Evolutionary conservation across 148 eudicot species (phyloP), one percentile per base, ranked within the genome.

Genomic region (Oxyria digyna): DNA sequence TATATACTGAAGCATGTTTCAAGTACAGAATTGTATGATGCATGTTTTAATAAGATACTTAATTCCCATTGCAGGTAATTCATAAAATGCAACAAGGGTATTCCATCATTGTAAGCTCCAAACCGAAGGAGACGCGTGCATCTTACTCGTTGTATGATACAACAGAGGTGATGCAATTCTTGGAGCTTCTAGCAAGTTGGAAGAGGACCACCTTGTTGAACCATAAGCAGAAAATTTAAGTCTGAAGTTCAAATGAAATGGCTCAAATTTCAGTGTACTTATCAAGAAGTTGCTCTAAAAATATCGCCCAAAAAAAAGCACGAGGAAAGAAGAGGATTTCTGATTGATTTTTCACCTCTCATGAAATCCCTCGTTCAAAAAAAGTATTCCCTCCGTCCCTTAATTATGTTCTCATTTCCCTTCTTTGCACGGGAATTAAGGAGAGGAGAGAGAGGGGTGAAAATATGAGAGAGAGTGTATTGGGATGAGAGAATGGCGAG

Each of bases 61-160:
- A 17, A 42, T 10, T 9, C 14, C 32, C 8, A 1, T 33, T 48
- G 55, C 69, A 84, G 87, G 83, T 79, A 15, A 71, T 84, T 68
- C 69, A 78, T 52, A 52, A 54, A n/a, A 82, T 75, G 67, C 73
- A 74, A 72, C 83, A 75, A 64, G 85, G 88, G 3, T 80, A 62
- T 69, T 77, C 85, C 24, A 82, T 84, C 29, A 77, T 84, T 15
- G 88, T 84, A 24, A 75, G 83, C 50, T 81, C 85, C 23, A 72
- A 40, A 43, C 85, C 88, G 55, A 79, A 74, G 71, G 83, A 84
- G 48, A 84, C 88, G 3, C 29, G 67, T 70, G 88, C 88, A 54
- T 74, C 79, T 12, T 75, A 74, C 74, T 82, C 85, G 37, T 71
- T 84, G 48, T 59, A 73, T 20, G 76, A 76, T 75, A 79, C 88